Percentiles rank a stretch among this genome's conserved stretches.
Conservation (phyloP, 345 rosid species). For the Pistacia atlantica region DNA sequence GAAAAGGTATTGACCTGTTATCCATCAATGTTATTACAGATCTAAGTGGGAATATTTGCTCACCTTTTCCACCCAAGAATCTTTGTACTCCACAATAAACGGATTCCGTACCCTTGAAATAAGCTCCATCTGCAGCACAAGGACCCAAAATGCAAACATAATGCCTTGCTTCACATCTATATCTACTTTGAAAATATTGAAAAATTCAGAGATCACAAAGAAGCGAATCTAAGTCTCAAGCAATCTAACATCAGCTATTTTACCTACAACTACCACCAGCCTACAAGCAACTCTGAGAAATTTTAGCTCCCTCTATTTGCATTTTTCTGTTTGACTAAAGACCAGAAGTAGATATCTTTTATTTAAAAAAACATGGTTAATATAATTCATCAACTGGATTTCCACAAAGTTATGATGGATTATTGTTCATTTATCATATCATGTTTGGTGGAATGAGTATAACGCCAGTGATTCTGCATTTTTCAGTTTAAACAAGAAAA, state of each 20-base stretch:
- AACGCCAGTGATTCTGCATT: no score
- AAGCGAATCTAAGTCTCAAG: background rate
- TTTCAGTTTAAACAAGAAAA: background rate
- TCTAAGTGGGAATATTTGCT: slow-evolving; percentile 10
- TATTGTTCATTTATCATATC: background rate
- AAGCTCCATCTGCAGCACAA: slow-evolving; percentile 79
- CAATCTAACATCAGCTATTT: background rate
- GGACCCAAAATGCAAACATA: background rate
- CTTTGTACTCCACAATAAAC: slow-evolving; percentile 94
- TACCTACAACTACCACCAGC: background rate
- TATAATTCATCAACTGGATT: background rate
- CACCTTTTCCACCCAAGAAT: slow-evolving; percentile 99
- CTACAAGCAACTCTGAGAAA: background rate
- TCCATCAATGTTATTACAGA: background rate
- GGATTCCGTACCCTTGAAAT: slow-evolving; percentile 83
- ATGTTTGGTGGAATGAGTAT: background rate
- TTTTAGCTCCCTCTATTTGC: background rate
- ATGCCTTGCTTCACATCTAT: background rate
- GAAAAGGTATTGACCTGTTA: background rate
- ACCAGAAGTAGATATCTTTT: background rate
- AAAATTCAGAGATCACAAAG: background rate
- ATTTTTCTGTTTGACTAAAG: background rate
- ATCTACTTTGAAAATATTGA: background rate
- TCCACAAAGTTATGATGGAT: background rate
- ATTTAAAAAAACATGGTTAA: background rate